Percentiles rank a stretch among this genome's conserved stretches.
phyloP scores from a whole-genome alignment of 371 early-diverging fungal genomes.

The Zopfochytrium polystomum region DNA sequence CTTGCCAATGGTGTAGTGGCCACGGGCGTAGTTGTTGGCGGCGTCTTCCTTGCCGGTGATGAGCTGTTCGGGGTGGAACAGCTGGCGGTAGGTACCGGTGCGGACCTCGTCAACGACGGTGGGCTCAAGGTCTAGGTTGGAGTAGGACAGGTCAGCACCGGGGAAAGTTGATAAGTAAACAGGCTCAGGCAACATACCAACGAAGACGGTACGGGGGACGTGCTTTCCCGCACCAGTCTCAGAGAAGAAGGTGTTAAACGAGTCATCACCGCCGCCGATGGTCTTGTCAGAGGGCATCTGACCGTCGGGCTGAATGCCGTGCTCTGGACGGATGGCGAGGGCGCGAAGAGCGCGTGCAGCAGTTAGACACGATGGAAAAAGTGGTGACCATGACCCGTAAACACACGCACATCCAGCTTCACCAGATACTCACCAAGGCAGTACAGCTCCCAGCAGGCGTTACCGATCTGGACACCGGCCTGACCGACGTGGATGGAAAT shows the following conservation, averaged over 20 bases:
- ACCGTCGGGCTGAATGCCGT: constrained; percentile 97
- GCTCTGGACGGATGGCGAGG: constrained; percentile 58
- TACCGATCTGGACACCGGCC: constrained; percentile 99
- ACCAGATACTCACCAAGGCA: constrained; percentile 64
- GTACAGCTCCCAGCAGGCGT: constrained; percentile 99
- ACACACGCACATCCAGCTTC: not conserved
- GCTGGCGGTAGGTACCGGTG: constrained; percentile 90
- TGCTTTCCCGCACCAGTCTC: constrained; percentile 97
- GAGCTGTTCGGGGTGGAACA: constrained; percentile 99
- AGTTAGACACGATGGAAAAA: too few relatives aligned
- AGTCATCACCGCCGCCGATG: constrained; percentile 72
- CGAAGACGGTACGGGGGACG: constrained; percentile 98
- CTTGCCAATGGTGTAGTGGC: constrained; percentile 99
- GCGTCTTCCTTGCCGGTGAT: constrained; percentile 99
- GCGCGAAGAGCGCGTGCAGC: not conserved
- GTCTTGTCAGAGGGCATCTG: constrained; percentile 75
- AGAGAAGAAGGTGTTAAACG: constrained; percentile 89
- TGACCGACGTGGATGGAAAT: constrained; percentile 97
- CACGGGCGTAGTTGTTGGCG: constrained; percentile 99
- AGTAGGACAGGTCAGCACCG: not conserved
- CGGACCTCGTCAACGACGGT: constrained; percentile 97
- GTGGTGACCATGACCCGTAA: not conserved
- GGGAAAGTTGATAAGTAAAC: not conserved
- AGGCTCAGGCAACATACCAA: constrained; percentile 49
- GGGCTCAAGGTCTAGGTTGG: constrained; percentile 76